Evolutionary conservation across 2,329 filamentous ascomycete genomes (phyloP), one percentile per base, ranked within the genome.

Genomic region (Amylocarpus encephaloides): DNA sequence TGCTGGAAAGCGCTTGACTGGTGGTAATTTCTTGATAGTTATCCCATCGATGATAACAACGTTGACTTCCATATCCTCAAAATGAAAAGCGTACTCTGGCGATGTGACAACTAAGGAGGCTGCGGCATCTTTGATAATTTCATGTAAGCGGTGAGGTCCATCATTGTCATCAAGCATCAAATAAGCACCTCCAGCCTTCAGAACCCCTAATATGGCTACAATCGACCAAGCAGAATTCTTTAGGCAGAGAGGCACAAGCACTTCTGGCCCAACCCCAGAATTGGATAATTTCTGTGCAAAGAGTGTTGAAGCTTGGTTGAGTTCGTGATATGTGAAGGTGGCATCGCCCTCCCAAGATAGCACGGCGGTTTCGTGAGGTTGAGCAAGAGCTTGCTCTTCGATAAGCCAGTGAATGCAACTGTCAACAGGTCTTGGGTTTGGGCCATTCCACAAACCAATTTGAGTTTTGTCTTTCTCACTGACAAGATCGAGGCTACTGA

Each of bases 111-210:
- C 10, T 2, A 43, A 12, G n/a, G 29, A 10, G 12, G 41, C 29
- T n/a, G n/a, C 13, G 32, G 15, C 16, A 5, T 30, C 19, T 33
- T n/a, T n/a, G 32, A 43, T 22, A n/a, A 43, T 12, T 2, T n/a
- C 41, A 5, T 18, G 6, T 7, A 57, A n/a, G 10, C 62, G 59
- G 1, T 43, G 50, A 15, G 45, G 43, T 4, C 62, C 61, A 46
- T 64, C 54, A 6, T 50, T 51, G 9, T 64, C 58, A 50, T 66
- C 60, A 13, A 66, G 43, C 9, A 60, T 54, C 29, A 66, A 59
- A 29, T 58, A 64, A 9, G 56, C 59, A 12, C 49, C 56, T 5
- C 62, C 61, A 26, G 60, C 51, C 39, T 58, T 56, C 32, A 62
- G 34, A 2, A 64, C 50, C 42, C 43, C 56, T 11, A 64, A 52